These are phyloP conservation scores for Fistulifera pelliculosa DNA, from an alignment of 108 stramenopile genomes.

Conservation along the genomic window DNA sequence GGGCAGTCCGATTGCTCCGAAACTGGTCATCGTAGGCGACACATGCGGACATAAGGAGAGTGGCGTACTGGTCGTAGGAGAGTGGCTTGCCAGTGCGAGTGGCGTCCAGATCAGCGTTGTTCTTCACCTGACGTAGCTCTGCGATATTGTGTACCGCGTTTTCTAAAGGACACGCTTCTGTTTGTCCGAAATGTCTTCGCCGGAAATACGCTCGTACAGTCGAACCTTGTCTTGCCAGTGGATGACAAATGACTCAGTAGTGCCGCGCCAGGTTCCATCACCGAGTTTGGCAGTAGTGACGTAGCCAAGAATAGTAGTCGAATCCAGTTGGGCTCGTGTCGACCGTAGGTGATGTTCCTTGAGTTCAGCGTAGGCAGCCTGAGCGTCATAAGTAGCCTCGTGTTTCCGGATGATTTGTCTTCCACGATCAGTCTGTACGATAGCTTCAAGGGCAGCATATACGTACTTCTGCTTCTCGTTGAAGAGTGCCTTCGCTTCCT, in stretches of 20 bases:
- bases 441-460: neutral
- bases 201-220: neutral
- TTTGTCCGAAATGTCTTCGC: slow-evolving; percentile 3
- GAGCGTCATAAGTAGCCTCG: slow-evolving; percentile 9
- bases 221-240: slow-evolving; percentile 12
- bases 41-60: neutral
- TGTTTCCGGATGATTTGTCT: neutral
- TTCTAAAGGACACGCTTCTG: neutral
- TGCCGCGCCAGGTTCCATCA: neutral
- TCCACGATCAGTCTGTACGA: slow-evolving; percentile 5
- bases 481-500: slow-evolving; percentile 8
- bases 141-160: neutral
- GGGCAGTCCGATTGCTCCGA: neutral
- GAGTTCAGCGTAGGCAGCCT: slow-evolving; percentile 4
- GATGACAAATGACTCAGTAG: slow-evolving; percentile 3
- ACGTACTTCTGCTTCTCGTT: slow-evolving; percentile 4
- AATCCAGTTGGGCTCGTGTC: neutral
- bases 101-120: neutral
- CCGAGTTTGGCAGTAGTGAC: slow-evolving; percentile 2
- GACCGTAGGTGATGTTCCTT: neutral
- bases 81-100: neutral
- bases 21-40: neutral
- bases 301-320: neutral
- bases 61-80: neutral
- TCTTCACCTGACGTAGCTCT: slow-evolving; percentile 4